These are phyloP conservation scores for Pelagophyceae sp. DNA, from an alignment of 352 stramenopile genomes.

Conservation along the genomic window DNA sequence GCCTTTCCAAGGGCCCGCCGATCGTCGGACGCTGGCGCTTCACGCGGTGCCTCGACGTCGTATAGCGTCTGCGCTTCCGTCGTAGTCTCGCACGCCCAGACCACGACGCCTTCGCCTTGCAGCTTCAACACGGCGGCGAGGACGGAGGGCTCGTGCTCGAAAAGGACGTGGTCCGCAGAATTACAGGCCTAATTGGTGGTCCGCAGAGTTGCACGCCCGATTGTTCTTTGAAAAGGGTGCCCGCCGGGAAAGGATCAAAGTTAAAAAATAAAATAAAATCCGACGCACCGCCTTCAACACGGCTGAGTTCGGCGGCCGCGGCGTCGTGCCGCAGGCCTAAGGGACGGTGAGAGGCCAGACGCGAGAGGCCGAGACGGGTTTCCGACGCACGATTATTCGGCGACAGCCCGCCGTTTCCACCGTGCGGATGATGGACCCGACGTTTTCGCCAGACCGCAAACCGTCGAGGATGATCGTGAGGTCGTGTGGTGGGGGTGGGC, in stretches of 20 bases:
- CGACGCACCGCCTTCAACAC: slow-evolving; percentile 22
- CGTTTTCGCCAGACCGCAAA: slow-evolving; percentile 22
- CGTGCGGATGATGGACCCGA: slow-evolving; percentile 19
- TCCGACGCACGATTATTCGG: slow-evolving; percentile 17
- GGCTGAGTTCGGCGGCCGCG: slow-evolving; percentile 17
- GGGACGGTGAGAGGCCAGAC: not conserved
- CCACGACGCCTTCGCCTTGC: slow-evolving; percentile 26
- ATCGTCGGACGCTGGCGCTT: slow-evolving; percentile 24
- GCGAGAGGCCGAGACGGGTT: too few species aligned
- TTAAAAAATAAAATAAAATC: not conserved
- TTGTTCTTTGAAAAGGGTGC: not conserved
- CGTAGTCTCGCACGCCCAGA: slow-evolving; percentile 41
- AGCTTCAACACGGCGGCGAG: slow-evolving; percentile 29
- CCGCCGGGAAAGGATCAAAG: not conserved
- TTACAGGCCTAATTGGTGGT: not conserved
- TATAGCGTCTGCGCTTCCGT: not conserved
- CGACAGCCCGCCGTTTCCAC: slow-evolving; percentile 20
- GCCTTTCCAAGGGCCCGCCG: too few species aligned
- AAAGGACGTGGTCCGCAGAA: not conserved
- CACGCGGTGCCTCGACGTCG: slow-evolving; percentile 9
- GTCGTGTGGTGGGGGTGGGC: not conserved
- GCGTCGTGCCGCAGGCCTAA: not conserved
- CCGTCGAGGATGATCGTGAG: slow-evolving; percentile 24
- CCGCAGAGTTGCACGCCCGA: too few species aligned
- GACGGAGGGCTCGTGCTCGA: slow-evolving; percentile 1